Evolutionary conservation across 169 alveolate genomes (phyloP), one percentile per base, ranked within the genome.

Genomic region (Plasmodium chabaudi): DNA sequence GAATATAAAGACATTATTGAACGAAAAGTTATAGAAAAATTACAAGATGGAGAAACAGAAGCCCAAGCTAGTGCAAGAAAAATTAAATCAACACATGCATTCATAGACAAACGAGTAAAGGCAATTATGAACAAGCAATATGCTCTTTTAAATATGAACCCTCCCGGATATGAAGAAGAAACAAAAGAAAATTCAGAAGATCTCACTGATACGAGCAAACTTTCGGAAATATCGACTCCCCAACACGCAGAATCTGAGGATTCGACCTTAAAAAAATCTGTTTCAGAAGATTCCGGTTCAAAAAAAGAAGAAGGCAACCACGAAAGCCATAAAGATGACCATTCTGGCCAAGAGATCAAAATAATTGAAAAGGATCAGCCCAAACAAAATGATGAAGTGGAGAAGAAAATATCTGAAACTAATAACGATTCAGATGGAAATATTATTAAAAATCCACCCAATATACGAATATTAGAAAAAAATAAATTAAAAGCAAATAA

Each of bases 41-140:
- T 21, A 9, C 15, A 15, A 19, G 25, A 46, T 17, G 77, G 77
- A 4, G 77, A 68, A 46, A 68, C 39, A 15, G 77, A 68, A 68
- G 77, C 46, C 46, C 42, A 17, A 17, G 23, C 88, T 49, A 39
- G 34, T 12, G 69, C 64, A 75, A 69, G 88, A 13, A 61, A 34
- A 44, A 5, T 75, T 19, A 4, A 6, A 9, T 75, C 25, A 15
- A 23, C 25, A 15, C 5, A 21, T 3, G 21, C 3, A 23, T 65
- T 47, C n/a, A 17, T 75, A 42, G 65, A 75, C 15, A 10, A 61
- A n/a, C 47, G 34, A 63, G 12, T 69, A 7, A 39, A 13, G 12
- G n/a, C 19, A 13, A 59, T 75, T 49, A 2, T 75, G 23, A 68
- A 75, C 46, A 75, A 47, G 39, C 77, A 68, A 23, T 12, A 47